phyloP scores from a whole-genome alignment of 1,284 basidiomycete species.

The Inonotus obliquus region DNA sequence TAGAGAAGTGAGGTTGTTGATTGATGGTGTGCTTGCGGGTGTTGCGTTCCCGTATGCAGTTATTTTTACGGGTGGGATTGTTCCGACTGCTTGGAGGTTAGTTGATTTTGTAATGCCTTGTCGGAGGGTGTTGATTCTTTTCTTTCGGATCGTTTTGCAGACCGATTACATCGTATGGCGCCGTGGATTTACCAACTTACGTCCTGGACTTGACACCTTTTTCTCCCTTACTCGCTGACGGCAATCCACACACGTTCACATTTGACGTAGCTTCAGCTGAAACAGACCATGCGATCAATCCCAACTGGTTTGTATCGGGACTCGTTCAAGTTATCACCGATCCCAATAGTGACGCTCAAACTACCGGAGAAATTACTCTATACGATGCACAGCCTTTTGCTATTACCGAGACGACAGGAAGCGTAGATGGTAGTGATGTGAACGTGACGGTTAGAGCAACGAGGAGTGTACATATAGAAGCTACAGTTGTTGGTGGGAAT shows the following conservation, averaged over 20 bases:
- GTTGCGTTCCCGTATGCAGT: conserved; percentile 74
- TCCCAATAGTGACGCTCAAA: conserved; percentile 47
- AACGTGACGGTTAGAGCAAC: conserved; percentile 52
- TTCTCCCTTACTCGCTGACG: conserved; percentile 65
- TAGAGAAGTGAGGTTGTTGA: conserved; percentile 73
- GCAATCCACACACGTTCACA: conserved; percentile 59
- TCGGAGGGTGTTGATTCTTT: neutral
- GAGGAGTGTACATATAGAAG: conserved; percentile 50
- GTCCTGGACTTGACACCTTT: conserved; percentile 78
- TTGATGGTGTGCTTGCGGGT: conserved; percentile 72
- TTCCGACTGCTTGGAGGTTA: conserved; percentile 68
- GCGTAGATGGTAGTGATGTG: conserved; percentile 38
- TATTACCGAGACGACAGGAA: conserved; percentile 43
- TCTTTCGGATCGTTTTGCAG: conserved; percentile 30
- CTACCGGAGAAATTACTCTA: conserved; percentile 59
- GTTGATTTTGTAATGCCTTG: neutral
- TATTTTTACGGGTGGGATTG: conserved; percentile 78
- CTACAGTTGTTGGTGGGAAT: conserved; percentile 53
- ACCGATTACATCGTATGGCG: conserved; percentile 75
- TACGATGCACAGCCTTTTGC: conserved; percentile 58
- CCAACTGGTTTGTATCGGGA: conserved; percentile 77
- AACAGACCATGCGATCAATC: conserved; percentile 54
- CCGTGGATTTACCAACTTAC: conserved; percentile 75
- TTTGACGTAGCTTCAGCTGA: conserved; percentile 74
- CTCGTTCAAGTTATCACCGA: conserved; percentile 56